Conservation (phyloP, 208 protist species). For the Leptomonas seymouri region DNA sequence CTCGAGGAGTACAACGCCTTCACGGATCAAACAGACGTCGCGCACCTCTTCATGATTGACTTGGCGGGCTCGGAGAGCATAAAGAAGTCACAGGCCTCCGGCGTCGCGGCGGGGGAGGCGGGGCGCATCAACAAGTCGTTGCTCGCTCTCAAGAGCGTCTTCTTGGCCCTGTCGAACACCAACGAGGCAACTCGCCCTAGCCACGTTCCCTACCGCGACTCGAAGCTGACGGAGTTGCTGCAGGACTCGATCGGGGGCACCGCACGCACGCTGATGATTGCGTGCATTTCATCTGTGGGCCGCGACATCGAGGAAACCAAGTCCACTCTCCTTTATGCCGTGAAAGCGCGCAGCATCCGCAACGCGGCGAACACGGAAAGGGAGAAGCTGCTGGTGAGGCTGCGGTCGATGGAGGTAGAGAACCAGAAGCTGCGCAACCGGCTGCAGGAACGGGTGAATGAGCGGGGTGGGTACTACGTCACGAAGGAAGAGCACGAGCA, state of each 20-base stretch:
- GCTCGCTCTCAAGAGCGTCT: conserved; percentile 94
- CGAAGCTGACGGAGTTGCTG: conserved; percentile 94
- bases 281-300: conserved; percentile 94
- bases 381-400: conserved; percentile 78
- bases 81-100: conserved; percentile 92
- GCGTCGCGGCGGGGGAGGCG: conserved; percentile 85
- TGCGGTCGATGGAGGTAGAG: conserved; percentile 86
- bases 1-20: conserved; percentile 85
- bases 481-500: conserved; percentile 83
- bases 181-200: conserved; percentile 75
- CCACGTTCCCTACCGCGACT: conserved; percentile 96
- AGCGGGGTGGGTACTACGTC: conserved; percentile 87
- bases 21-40: conserved; percentile 88
- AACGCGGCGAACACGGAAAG: conserved; percentile 90
- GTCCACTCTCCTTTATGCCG: conserved; percentile 96
- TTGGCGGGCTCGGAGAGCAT: conserved; percentile 95
- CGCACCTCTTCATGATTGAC: conserved; percentile 97
- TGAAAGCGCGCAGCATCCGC: conserved; percentile 94
- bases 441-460: conserved; percentile 82
- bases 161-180: conserved; percentile 87
- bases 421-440: conserved; percentile 88
- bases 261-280: conserved; percentile 94
- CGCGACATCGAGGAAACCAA: conserved; percentile 96
- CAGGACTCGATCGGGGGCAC: conserved; percentile 95
- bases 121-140: conserved; percentile 94